Conservation (phyloP, 805 yeast species). For the Candida xiaguanensis region DNA sequence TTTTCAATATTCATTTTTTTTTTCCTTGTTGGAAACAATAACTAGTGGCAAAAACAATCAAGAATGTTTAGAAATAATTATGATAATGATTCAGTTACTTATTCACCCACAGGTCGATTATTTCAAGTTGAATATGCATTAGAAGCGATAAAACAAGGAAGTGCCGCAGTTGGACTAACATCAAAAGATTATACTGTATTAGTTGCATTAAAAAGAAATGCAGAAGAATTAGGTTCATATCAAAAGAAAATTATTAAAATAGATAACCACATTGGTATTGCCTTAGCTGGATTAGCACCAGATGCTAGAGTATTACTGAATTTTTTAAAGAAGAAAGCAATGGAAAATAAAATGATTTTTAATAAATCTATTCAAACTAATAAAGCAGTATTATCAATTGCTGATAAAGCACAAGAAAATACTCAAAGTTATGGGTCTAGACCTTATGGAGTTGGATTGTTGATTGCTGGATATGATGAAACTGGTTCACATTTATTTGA, state of each 20-base stretch:
- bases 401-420: constrained; percentile 95
- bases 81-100: constrained; percentile 97
- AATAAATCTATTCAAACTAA: constrained; percentile 81
- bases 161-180: constrained; percentile 92
- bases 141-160: constrained; percentile 96
- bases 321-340: constrained; percentile 85
- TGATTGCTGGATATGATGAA: constrained; percentile 88
- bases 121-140: constrained; percentile 87
- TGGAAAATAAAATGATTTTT: constrained; percentile 79
- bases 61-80: constrained; percentile 90
- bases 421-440: constrained; percentile 95
- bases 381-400: constrained; percentile 79
- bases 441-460: constrained; percentile 96
- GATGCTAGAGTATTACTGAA: constrained; percentile 94
- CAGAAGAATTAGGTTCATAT: constrained; percentile 95
- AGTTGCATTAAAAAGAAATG: constrained; percentile 91
- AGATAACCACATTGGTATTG: constrained; percentile 92
- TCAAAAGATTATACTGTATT: constrained; percentile 85
- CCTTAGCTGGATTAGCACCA: constrained; percentile 96
- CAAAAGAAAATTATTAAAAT: constrained; percentile 90
- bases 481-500: constrained; percentile 92
- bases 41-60: constrained; percentile 5
- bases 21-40: constrained; percentile 1
- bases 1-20: not conserved
- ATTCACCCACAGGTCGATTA: constrained; percentile 90